Evolutionary conservation across 2,329 filamentous ascomycete genomes (phyloP).

Genomic region (Verticillium tricorpus): DNA sequence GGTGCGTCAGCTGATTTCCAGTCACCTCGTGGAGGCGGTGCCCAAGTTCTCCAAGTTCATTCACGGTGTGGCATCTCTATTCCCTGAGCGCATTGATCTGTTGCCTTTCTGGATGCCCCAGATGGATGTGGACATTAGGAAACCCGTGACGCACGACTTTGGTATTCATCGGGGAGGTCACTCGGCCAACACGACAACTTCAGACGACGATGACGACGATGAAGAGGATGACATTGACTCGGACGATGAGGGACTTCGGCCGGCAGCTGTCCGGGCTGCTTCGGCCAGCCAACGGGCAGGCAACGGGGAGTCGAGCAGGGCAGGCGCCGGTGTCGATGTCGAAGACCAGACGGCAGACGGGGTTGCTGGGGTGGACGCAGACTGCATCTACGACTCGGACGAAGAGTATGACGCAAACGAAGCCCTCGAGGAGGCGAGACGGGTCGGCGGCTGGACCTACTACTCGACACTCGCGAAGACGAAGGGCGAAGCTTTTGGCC

Average conservation of each 20-base stretch:
- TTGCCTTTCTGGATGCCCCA: constrained; percentile 97
- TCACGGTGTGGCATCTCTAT: constrained; percentile 83
- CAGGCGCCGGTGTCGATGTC: constrained; percentile 47
- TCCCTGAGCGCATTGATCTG: constrained; percentile 81
- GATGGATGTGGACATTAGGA: constrained; percentile 97
- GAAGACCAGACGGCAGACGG: constrained; percentile 76
- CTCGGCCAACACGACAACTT: constrained; percentile 72
- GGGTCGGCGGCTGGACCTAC: constrained; percentile 74
- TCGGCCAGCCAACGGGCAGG: neutral
- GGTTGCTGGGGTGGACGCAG: constrained; percentile 47
- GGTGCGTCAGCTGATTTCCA: constrained; percentile 89
- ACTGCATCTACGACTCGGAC: constrained; percentile 88
- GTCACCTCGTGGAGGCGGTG: constrained; percentile 95
- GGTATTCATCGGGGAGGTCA: constrained; percentile 79
- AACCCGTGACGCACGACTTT: constrained; percentile 82
- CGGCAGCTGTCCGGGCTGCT: neutral
- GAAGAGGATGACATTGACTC: constrained; percentile 60
- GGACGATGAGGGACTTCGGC: constrained; percentile 28
- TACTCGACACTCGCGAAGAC: constrained; percentile 53
- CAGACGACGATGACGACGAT: constrained; percentile 66
- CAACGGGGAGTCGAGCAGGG: neutral
- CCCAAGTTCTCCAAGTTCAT: constrained; percentile 99
- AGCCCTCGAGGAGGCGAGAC: constrained; percentile 70
- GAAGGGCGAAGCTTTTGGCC: constrained; percentile 37
- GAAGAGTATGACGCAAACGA: constrained; percentile 75